Evolutionary conservation across 2,329 filamentous ascomycete species (phyloP).

Genomic region (Escovopsis sp.): DNA sequence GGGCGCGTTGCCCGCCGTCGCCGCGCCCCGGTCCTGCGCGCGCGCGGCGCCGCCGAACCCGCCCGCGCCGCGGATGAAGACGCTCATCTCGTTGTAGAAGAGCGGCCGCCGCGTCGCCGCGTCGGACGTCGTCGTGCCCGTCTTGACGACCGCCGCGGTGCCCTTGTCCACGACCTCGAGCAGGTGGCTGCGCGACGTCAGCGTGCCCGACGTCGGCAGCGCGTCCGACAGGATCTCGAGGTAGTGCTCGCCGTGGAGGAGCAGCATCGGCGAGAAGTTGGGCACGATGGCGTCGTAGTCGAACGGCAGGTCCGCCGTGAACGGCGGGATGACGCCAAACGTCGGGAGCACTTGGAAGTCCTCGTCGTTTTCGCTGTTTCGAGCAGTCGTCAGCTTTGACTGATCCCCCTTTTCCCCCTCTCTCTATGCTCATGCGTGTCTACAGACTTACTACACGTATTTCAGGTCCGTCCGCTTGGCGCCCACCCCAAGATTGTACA

Average conservation of each 20-base stretch:
- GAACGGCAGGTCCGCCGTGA: constrained; percentile 70
- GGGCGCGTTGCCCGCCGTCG: constrained; percentile 64
- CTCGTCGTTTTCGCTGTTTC: constrained; percentile 59
- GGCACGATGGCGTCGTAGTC: constrained; percentile 70
- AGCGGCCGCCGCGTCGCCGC: constrained; percentile 75
- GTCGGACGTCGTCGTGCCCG: constrained; percentile 68
- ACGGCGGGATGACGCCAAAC: constrained; percentile 93
- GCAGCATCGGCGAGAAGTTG: constrained; percentile 97
- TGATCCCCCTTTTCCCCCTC: no score
- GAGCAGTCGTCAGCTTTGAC: constrained; percentile 3
- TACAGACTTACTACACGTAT: constrained; percentile 51
- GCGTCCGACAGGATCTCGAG: constrained; percentile 88
- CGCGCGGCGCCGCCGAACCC: constrained; percentile 79
- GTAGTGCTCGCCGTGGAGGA: constrained; percentile 96
- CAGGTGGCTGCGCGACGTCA: constrained; percentile 63
- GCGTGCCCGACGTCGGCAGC: constrained; percentile 68
- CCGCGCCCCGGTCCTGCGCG: constrained; percentile 60
- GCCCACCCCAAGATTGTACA: constrained; percentile 91
- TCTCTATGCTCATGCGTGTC: background rate
- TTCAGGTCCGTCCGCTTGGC: constrained; percentile 80
- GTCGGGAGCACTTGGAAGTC: constrained; percentile 89
- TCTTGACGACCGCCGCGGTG: constrained; percentile 68
- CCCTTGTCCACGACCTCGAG: constrained; percentile 97
- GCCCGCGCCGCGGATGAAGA: constrained; percentile 82
- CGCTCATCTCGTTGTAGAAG: constrained; percentile 93